phyloP scores from a whole-genome alignment of 2,329 filamentous ascomycete genomes.

The Arthrobotrys sphaeroides region DNA sequence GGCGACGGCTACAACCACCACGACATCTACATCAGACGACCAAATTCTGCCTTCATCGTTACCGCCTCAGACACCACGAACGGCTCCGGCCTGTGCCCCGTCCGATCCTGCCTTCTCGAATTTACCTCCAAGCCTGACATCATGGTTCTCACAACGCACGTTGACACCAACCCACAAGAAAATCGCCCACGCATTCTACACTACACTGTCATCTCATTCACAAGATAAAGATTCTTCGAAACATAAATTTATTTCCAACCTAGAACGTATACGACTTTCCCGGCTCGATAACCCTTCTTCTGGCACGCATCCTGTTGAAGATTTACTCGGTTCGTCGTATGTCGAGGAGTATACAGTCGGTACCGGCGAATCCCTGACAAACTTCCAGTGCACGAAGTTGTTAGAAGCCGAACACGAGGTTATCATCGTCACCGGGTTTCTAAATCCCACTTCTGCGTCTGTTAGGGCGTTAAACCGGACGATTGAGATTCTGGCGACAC shows the following conservation, averaged over 20 bases:
- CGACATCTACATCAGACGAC: not conserved
- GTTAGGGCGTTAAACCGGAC: conserved; percentile 66
- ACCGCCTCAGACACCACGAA: not conserved
- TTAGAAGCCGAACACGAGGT: conserved; percentile 71
- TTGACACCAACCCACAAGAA: conserved; percentile 42
- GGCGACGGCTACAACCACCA: conserved; percentile 17
- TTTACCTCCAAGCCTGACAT: conserved; percentile 10
- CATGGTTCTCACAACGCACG: conserved; percentile 29
- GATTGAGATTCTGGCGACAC: conserved; percentile 69
- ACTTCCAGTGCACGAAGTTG: conserved; percentile 70
- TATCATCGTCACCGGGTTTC: conserved; percentile 83
- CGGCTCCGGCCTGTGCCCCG: not conserved
- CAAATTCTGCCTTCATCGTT: conserved; percentile 12
- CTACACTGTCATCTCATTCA: conserved; percentile 19
- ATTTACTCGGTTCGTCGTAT: conserved; percentile 26
- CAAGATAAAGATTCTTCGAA: not conserved
- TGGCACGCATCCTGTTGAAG: conserved; percentile 15
- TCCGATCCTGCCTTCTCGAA: conserved; percentile 6
- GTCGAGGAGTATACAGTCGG: conserved; percentile 57
- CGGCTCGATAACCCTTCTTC: conserved; percentile 31
- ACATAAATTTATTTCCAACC: not conserved
- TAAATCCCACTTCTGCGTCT: conserved; percentile 74
- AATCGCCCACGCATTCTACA: conserved; percentile 40
- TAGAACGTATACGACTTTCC: not conserved
- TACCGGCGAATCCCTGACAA: conserved; percentile 69